A percentile compares a stretch with the other conserved stretches of the same genome.
Evolutionary conservation across 768 basidiomycete genomes (phyloP).

Genomic region (Scleroderma bovista): DNA sequence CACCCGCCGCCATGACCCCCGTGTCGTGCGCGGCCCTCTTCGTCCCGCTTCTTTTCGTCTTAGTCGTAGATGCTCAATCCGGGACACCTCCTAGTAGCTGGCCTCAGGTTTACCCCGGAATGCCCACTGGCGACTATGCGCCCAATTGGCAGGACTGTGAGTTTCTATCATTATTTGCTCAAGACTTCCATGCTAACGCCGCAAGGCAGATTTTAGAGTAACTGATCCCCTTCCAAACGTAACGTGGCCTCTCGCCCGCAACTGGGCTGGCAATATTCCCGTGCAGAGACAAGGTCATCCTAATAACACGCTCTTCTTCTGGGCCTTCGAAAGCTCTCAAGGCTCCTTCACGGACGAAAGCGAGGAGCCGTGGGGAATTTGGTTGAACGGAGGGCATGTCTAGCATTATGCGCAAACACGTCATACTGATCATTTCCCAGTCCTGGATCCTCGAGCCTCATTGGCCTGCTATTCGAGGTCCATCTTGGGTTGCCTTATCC

Average conservation of each 20-base stretch:
- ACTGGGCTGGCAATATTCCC: conserved; percentile 59
- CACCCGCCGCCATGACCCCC: conserved; percentile 14
- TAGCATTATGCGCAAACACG: neutral
- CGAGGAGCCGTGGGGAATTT: conserved; percentile 64
- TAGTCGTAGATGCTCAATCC: conserved; percentile 19
- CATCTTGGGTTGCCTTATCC: conserved; percentile 10
- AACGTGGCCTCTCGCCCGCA: conserved; percentile 47
- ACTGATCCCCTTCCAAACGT: conserved; percentile 53
- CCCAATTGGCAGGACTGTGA: conserved; percentile 60
- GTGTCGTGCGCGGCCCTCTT: conserved; percentile 9
- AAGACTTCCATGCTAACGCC: neutral
- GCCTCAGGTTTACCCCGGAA: conserved; percentile 40
- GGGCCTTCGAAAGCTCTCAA: conserved; percentile 50
- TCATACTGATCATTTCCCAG: conserved; percentile 23
- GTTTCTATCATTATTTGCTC: conserved; percentile 10
- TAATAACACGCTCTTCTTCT: conserved; percentile 63
- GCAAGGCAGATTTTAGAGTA: conserved; percentile 51
- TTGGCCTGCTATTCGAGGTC: conserved; percentile 61
- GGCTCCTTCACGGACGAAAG: conserved; percentile 48
- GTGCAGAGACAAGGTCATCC: conserved; percentile 56
- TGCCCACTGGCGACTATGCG: conserved; percentile 42
- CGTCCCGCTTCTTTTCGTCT: neutral
- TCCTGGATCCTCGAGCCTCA: conserved; percentile 66
- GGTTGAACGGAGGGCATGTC: conserved; percentile 66
- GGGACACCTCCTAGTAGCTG: conserved; percentile 26